Conservation (phyloP, 768 basidiomycete species). For the Suillus weaverae region DNA sequence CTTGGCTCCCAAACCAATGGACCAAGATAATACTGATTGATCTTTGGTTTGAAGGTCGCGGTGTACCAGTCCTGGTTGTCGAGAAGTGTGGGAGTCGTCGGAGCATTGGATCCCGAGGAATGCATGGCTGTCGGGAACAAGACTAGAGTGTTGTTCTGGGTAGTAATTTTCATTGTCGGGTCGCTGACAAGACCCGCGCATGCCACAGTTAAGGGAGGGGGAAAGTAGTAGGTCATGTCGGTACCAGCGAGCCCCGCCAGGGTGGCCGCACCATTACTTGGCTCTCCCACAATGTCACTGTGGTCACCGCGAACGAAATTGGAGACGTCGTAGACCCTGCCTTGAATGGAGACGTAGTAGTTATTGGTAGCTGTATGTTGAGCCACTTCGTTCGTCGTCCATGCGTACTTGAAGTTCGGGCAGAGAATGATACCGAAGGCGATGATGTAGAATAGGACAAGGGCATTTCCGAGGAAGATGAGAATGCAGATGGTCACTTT, state of each 20-base stretch:
- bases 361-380: constrained; percentile 51
- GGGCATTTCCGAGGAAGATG: constrained; percentile 52
- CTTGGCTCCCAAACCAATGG: constrained; percentile 50
- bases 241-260: constrained; percentile 58
- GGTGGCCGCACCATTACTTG: constrained; percentile 48
- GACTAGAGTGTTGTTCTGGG: constrained; percentile 48
- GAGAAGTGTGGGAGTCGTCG: constrained; percentile 36
- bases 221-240: constrained; percentile 66
- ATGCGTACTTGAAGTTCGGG: constrained; percentile 61
- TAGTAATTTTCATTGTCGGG: constrained; percentile 36
- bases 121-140: constrained; percentile 51
- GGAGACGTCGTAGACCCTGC: constrained; percentile 61
- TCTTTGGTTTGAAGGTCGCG: constrained; percentile 51
- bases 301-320: constrained; percentile 63
- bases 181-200: constrained; percentile 61
- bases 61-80: constrained; percentile 54
- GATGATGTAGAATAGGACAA: constrained; percentile 68
- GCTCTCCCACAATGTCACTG: constrained; percentile 53
- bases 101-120: constrained; percentile 50
- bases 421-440: constrained; percentile 62
- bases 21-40: constrained; percentile 60
- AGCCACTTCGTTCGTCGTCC: constrained; percentile 50
- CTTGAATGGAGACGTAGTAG: constrained; percentile 64
- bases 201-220: constrained; percentile 54
- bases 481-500: constrained; percentile 65